phyloP scores from a whole-genome alignment of 129 eudicot genomes.

The Rutidosis leptorrhynchoides region DNA sequence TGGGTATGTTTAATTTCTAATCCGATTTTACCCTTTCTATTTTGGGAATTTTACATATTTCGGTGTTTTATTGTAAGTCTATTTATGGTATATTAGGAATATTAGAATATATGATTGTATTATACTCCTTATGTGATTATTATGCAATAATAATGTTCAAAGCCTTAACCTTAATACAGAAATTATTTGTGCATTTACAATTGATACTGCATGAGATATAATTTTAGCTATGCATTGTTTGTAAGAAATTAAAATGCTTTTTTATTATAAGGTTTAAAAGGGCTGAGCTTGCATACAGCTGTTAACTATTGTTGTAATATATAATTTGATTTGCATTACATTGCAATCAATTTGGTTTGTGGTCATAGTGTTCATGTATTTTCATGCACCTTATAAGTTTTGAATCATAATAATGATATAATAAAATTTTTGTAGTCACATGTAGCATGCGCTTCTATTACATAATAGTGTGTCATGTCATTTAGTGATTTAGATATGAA shows the following conservation, averaged over 20 bases:
- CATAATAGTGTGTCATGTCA: not conserved
- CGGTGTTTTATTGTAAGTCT: not conserved
- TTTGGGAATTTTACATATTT: not conserved
- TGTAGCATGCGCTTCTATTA: not conserved
- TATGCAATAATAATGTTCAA: not conserved
- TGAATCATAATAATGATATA: not conserved
- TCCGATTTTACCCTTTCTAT: conserved; percentile 1
- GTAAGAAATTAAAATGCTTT: not conserved
- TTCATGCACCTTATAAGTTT: not conserved
- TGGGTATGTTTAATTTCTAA: not conserved
- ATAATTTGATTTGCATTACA: not conserved
- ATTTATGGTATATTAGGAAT: not conserved
- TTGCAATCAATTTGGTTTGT: not conserved
- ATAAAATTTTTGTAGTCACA: not conserved
- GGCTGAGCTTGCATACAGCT: not conserved
- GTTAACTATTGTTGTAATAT: not conserved
- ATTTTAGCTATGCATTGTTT: not conserved
- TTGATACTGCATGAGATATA: not conserved
- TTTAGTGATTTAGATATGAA: not conserved
- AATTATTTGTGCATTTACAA: too few species aligned
- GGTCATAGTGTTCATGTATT: not conserved
- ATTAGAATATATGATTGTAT: too few species aligned
- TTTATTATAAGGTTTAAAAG: not conserved
- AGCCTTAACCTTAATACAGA: not conserved
- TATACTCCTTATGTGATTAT: not conserved